Evolutionary conservation across 2,329 filamentous ascomycete species (phyloP).

Genomic region (Aschersonia sp.): DNA sequence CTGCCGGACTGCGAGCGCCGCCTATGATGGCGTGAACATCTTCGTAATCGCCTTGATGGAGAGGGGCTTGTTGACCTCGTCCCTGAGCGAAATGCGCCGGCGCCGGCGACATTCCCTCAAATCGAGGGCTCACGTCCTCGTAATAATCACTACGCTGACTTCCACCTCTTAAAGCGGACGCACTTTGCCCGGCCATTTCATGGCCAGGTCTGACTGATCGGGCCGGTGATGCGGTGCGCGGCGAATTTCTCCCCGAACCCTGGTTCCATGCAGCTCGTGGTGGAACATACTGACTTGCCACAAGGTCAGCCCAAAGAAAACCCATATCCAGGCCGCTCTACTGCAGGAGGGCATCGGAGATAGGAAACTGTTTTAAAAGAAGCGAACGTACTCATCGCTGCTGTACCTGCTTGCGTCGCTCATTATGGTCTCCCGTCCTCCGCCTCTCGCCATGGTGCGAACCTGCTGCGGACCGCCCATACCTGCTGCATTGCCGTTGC

Average conservation of each 20-base stretch:
- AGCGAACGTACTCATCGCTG: slow-evolving; percentile 45
- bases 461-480: slow-evolving; percentile 60
- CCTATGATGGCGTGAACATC: slow-evolving; percentile 37
- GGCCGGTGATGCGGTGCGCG: slow-evolving; percentile 29
- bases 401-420: slow-evolving; percentile 63
- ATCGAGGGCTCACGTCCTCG: slow-evolving; percentile 85
- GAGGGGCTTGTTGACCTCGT: slow-evolving; percentile 11
- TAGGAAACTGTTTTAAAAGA: neutral
- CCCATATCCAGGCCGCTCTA: neutral
- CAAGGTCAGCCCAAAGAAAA: neutral
- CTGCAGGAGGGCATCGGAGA: neutral
- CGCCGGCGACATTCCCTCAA: slow-evolving; percentile 20
- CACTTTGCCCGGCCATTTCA: slow-evolving; percentile 2
- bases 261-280: slow-evolving; percentile 43
- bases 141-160: slow-evolving; percentile 48
- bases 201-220: slow-evolving; percentile 18
- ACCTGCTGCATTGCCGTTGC: slow-evolving; percentile 57
- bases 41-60: slow-evolving; percentile 38
- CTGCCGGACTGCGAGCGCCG: slow-evolving; percentile 54
- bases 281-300: slow-evolving; percentile 34
- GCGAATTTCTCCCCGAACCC: slow-evolving; percentile 26
- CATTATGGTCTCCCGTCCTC: slow-evolving; percentile 34
- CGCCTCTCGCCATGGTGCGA: slow-evolving; percentile 10
- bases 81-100: slow-evolving; percentile 23
- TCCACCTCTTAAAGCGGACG: slow-evolving; percentile 15